Conservation (phyloP, 345 rosid species). For the Noccaea bulbosa region DNA sequence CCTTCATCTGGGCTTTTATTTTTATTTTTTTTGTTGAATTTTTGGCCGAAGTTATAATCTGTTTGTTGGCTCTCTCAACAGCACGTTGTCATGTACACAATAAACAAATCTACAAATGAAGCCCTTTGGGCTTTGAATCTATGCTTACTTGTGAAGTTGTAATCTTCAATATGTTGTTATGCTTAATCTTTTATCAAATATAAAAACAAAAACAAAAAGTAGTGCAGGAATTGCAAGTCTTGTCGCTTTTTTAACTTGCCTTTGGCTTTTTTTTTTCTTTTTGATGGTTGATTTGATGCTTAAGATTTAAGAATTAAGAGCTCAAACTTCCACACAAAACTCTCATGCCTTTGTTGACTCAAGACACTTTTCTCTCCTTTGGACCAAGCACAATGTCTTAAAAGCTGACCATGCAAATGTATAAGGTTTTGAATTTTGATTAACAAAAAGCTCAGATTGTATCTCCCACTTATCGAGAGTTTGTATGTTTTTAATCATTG, state of each 20-base stretch:
- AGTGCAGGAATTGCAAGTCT: slow-evolving; percentile 12
- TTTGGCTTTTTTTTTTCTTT: slow-evolving; percentile 12
- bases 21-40: background rate
- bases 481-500: background rate
- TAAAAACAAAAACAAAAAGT: background rate
- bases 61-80: slow-evolving; percentile 26
- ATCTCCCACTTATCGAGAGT: background rate
- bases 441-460: background rate
- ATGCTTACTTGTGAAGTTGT: slow-evolving; percentile 21
- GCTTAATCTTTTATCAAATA: background rate
- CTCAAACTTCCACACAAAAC: slow-evolving; percentile 36
- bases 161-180: background rate
- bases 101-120: slow-evolving; percentile 34
- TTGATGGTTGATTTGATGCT: slow-evolving; percentile 12
- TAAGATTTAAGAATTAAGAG: slow-evolving; percentile 32
- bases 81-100: slow-evolving; percentile 36
- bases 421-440: slow-evolving; percentile 9
- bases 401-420: slow-evolving; percentile 34
- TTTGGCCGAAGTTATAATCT: slow-evolving; percentile 15
- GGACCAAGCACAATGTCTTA: slow-evolving; percentile 24
- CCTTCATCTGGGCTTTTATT: slow-evolving; percentile 1
- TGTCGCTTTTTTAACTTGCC: slow-evolving; percentile 10
- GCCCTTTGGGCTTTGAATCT: slow-evolving; percentile 22
- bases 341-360: slow-evolving; percentile 40
- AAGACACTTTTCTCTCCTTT: slow-evolving; percentile 23